Evolutionary conservation across 495 filamentous ascomycete genomes (phyloP).

Genomic region (Penicillium odoratum): DNA sequence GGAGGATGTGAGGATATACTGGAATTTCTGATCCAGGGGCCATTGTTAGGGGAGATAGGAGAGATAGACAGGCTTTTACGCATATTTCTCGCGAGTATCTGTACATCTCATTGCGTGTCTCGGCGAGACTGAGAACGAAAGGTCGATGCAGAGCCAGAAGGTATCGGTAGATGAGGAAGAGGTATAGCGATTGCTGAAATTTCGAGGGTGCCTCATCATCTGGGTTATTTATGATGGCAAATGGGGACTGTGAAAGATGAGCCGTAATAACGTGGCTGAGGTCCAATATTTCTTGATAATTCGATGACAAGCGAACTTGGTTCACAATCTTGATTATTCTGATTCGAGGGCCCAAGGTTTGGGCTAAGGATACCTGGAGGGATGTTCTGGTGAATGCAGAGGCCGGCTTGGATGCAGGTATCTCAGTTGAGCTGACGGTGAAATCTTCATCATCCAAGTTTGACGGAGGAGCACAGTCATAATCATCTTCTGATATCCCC

Average conservation of each 20-base stretch:
- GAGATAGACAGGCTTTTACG: conserved; percentile 2
- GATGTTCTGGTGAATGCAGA: background rate
- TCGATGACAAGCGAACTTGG: background rate
- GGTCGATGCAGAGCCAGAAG: conserved; percentile 16
- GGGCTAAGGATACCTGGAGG: background rate
- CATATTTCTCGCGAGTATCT: background rate
- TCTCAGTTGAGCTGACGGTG: background rate
- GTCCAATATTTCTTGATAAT: conserved; percentile 2
- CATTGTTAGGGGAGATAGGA: background rate
- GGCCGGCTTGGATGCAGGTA: background rate
- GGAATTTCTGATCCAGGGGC: background rate
- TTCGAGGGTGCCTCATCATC: background rate
- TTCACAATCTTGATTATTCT: conserved; percentile 4
- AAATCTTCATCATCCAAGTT: conserved; percentile 10
- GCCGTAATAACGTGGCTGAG: background rate
- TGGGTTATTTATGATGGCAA: background rate
- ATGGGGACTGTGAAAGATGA: background rate
- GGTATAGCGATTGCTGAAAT: conserved; percentile 9
- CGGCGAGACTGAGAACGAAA: conserved; percentile 7
- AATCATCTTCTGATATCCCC: conserved; percentile 6
- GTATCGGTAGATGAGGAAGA: conserved; percentile 13
- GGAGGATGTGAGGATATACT: background rate
- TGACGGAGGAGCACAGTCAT: conserved; percentile 9
- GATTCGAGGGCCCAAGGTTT: background rate
- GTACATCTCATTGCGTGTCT: conserved; percentile 3